These are phyloP conservation scores for Epichloe typhina DNA, from an alignment of 2,329 filamentous ascomycete species.

Conservation along the genomic window DNA sequence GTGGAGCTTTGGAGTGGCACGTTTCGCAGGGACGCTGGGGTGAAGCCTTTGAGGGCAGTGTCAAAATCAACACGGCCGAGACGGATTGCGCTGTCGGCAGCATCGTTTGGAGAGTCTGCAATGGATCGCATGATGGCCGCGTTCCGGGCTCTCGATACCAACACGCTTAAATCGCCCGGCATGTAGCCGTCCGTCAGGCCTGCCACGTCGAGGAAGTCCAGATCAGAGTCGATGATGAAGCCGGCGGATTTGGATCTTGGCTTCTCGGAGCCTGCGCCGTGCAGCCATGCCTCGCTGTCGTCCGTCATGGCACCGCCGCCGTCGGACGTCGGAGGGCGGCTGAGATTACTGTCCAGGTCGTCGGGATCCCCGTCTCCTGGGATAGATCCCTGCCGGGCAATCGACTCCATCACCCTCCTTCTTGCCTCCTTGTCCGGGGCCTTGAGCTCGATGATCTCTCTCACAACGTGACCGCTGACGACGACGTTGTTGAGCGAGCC, in stretches of 20 bases:
- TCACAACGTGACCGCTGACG: conserved; percentile 80
- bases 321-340: conserved; percentile 43
- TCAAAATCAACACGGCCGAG: conserved; percentile 69
- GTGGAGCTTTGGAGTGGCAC: conserved; percentile 88
- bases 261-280: conserved; percentile 44
- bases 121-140: conserved; percentile 85
- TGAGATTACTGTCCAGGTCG: conserved; percentile 28
- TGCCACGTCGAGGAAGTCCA: conserved; percentile 87
- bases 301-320: conserved; percentile 28
- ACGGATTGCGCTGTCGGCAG: conserved; percentile 38
- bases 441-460: conserved; percentile 80
- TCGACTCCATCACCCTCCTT: conserved; percentile 67
- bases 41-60: conserved; percentile 79
- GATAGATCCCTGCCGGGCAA: conserved; percentile 46
- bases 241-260: conserved; percentile 33
- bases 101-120: conserved; percentile 32
- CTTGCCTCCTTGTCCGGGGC: conserved; percentile 88
- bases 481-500: conserved; percentile 85
- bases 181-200: conserved; percentile 96
- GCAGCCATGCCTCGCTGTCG: conserved; percentile 58
- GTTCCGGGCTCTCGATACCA: conserved; percentile 78
- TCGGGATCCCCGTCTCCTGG: conserved; percentile 21
- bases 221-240: conserved; percentile 59
- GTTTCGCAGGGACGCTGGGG: conserved; percentile 84
- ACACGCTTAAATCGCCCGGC: conserved; percentile 80